Evolutionary conservation across 805 yeast species (phyloP).

Genomic region (Yamadazyma nakazawae): DNA sequence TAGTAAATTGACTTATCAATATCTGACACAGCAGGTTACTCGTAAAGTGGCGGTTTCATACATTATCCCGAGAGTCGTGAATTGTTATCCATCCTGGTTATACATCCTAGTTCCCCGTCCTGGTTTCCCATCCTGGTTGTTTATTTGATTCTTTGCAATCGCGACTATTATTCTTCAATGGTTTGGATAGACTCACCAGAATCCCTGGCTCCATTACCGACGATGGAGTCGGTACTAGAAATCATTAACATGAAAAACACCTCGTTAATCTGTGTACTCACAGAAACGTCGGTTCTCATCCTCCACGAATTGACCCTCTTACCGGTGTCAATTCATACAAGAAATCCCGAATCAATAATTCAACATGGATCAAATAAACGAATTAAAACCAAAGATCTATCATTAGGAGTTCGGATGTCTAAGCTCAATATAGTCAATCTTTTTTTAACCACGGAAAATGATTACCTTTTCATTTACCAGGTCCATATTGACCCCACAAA

Average conservation of each 20-base stretch:
- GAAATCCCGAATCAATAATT: constrained; percentile 42
- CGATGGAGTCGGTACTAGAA: constrained; percentile 18
- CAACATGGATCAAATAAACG: constrained; percentile 46
- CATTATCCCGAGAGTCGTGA: too few relatives aligned
- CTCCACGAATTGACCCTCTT: constrained; percentile 30
- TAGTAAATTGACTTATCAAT: too few relatives aligned
- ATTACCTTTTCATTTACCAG: constrained; percentile 44
- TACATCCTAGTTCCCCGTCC: too few relatives aligned
- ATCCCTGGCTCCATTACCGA: constrained; percentile 25
- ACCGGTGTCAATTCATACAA: constrained; percentile 46
- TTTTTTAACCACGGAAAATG: constrained; percentile 39
- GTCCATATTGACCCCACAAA: constrained; percentile 24
- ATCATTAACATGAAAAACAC: constrained; percentile 24
- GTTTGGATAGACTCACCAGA: constrained; percentile 32
- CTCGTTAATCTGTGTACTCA: constrained; percentile 27
- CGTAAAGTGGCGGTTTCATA: too few relatives aligned
- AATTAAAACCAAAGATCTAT: constrained; percentile 36
- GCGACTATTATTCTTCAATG: constrained; percentile 16
- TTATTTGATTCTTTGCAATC: neutral
- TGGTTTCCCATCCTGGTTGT: too few relatives aligned
- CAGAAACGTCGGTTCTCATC: constrained; percentile 25
- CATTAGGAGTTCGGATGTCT: constrained; percentile 13
- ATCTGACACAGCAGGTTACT: too few relatives aligned
- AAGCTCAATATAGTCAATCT: constrained; percentile 23
- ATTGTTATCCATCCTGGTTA: too few relatives aligned